A percentile compares a stretch with the other conserved stretches of the same genome.
Conservation (phyloP, 176 grass and related monocot genomes). For the Saccharum officinarum region DNA sequence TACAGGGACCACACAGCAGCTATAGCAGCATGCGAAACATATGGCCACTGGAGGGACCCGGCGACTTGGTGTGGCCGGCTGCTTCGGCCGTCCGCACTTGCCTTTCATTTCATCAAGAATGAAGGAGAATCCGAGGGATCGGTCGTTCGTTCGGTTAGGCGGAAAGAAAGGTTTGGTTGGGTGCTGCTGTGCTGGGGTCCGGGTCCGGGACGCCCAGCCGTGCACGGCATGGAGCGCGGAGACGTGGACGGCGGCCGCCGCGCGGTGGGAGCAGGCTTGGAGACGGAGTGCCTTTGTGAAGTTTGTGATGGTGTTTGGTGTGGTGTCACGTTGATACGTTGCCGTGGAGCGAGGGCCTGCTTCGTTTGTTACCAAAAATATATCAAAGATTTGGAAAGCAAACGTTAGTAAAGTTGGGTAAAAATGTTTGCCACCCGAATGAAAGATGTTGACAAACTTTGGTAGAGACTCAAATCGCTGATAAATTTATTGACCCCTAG, state of each 20-base stretch:
- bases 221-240: slow-evolving; percentile 13
- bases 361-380: neutral
- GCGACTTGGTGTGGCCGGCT: fast-evolving
- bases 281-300: neutral
- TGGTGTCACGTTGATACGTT: neutral
- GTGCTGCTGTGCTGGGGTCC: neutral
- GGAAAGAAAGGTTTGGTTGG: neutral
- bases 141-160: neutral
- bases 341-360: neutral
- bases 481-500: no score
- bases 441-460: neutral
- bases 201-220: neutral
- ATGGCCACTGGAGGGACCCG: neutral
- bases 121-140: neutral
- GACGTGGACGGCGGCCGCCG: neutral
- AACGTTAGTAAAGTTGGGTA: no score
- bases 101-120: neutral
- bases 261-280: neutral
- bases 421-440: no score
- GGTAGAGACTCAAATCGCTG: no score
- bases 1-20: no score
- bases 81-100: neutral
- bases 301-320: neutral
- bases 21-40: neutral
- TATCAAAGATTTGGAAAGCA: no score